A percentile compares a stretch with the other conserved stretches of the same genome.
phyloP scores from a whole-genome alignment of 1,284 basidiomycete genomes.

The Pseudomicrostroma phylloplanum region DNA sequence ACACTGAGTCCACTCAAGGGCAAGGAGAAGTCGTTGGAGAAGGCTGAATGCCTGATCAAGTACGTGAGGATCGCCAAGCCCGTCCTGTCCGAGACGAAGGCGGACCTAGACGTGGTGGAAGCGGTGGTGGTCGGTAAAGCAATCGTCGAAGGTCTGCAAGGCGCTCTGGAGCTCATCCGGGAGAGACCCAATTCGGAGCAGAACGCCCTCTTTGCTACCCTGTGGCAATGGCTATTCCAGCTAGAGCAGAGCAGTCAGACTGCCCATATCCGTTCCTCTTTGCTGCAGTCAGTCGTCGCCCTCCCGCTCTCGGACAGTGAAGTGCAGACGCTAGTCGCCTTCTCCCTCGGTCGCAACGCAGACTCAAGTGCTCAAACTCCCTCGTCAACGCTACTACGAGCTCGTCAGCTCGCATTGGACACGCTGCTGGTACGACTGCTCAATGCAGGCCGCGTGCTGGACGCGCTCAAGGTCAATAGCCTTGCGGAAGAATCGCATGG shows the following conservation, averaged over 20 bases:
- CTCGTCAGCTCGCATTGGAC: not conserved
- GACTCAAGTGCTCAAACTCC: not conserved
- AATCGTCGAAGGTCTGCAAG: not conserved
- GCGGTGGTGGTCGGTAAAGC: not conserved
- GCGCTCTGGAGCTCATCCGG: not conserved
- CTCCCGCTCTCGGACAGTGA: not conserved
- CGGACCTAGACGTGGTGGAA: not conserved
- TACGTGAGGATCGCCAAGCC: not conserved
- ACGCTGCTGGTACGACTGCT: slow-evolving; percentile 1
- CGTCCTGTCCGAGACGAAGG: not conserved
- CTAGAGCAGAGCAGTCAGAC: not conserved
- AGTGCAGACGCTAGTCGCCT: not conserved
- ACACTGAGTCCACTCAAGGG: not conserved
- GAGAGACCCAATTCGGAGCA: not conserved
- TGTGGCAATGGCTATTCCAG: not conserved
- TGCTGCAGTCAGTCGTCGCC: not conserved
- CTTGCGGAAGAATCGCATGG: not conserved
- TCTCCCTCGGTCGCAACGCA: not conserved
- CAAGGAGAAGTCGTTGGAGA: not conserved
- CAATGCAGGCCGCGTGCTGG: not conserved
- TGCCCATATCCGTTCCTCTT: not conserved
- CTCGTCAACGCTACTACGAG: not conserved
- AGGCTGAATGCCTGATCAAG: not conserved
- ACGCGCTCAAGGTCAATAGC: not conserved
- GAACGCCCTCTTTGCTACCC: not conserved